phyloP scores from a whole-genome alignment of 495 filamentous ascomycete genomes.

The Aspergillus bertholletiae region DNA sequence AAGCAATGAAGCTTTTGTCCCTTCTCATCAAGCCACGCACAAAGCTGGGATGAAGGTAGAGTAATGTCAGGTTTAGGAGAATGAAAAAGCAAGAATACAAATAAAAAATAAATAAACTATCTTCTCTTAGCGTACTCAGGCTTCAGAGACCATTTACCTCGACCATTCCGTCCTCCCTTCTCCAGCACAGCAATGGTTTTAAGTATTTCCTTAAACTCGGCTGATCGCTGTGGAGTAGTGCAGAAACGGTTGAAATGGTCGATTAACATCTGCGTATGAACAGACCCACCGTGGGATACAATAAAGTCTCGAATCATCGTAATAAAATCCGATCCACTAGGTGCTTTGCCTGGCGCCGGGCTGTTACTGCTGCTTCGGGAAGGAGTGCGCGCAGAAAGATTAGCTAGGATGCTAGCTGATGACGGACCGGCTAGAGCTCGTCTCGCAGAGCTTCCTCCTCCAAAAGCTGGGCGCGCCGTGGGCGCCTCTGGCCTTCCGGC shows the following conservation, averaged over 20 bases:
- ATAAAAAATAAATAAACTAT: conserved; percentile 3
- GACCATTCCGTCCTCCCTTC: conserved; percentile 47
- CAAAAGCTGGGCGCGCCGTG: conserved; percentile 12
- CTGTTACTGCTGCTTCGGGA: conserved; percentile 29
- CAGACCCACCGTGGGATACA: conserved; percentile 63
- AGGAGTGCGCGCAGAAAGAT: conserved; percentile 43
- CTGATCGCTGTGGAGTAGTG: conserved; percentile 47
- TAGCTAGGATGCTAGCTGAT: conserved; percentile 56
- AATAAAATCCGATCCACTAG: conserved; percentile 55
- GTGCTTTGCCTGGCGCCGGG: conserved; percentile 21
- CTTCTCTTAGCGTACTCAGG: conserved; percentile 45
- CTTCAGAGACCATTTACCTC: conserved; percentile 60
- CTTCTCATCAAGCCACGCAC: background rate
- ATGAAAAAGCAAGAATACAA: background rate
- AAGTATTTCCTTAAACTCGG: conserved; percentile 63
- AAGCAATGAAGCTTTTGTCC: background rate
- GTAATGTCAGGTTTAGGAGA: too few relatives aligned
- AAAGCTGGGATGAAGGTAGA: too few relatives aligned
- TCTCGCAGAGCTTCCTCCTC: conserved; percentile 26
- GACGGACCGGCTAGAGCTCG: conserved; percentile 43
- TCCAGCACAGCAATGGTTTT: conserved; percentile 56
- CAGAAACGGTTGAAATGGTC: conserved; percentile 74
- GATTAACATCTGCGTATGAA: conserved; percentile 70
- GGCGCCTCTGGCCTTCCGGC: conserved; percentile 55
- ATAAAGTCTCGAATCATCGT: conserved; percentile 74